Percentiles rank a stretch among this genome's conserved stretches.
phyloP scores from a whole-genome alignment of 2,329 filamentous ascomycete genomes.

The Sarocladiaceae sp. region DNA sequence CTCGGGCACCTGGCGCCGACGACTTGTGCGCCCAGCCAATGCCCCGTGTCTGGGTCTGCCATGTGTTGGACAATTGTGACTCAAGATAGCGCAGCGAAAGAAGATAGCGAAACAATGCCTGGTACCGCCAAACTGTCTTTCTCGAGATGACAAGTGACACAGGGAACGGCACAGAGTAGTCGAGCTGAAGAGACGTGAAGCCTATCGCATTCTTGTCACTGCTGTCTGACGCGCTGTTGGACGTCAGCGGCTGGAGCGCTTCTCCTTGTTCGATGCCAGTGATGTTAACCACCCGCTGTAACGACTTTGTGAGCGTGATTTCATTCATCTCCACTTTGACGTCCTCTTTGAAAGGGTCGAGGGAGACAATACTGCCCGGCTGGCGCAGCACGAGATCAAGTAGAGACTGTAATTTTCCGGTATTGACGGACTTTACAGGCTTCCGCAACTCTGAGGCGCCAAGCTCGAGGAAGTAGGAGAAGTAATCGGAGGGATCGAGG shows the following conservation, averaged over 20 bases:
- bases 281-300: conserved; percentile 95
- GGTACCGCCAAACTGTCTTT: conserved; percentile 95
- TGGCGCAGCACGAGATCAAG: conserved; percentile 97
- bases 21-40: conserved; percentile 80
- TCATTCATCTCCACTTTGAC: conserved; percentile 98
- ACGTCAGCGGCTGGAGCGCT: conserved; percentile 66
- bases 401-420: conserved; percentile 87
- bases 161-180: conserved; percentile 92
- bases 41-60: conserved; percentile 83
- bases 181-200: conserved; percentile 88
- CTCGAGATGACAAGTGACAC: conserved; percentile 92
- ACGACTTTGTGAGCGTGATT: conserved; percentile 83
- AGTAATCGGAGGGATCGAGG: conserved; percentile 95
- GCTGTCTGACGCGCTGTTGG: conserved; percentile 56
- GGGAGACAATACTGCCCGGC: conserved; percentile 85
- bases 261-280: conserved; percentile 92
- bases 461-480: conserved; percentile 95
- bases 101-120: conserved; percentile 91
- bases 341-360: conserved; percentile 97
- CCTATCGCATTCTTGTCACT: conserved; percentile 84
- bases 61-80: conserved; percentile 77
- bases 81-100: conserved; percentile 87
- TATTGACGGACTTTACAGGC: conserved; percentile 82
- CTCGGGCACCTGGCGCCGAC: conserved; percentile 45
- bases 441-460: conserved; percentile 86